A percentile compares a stretch with the other conserved stretches of the same genome.
Evolutionary conservation across 1,284 basidiomycete genomes (phyloP).

Genomic region (Sporisorium reilianum): DNA sequence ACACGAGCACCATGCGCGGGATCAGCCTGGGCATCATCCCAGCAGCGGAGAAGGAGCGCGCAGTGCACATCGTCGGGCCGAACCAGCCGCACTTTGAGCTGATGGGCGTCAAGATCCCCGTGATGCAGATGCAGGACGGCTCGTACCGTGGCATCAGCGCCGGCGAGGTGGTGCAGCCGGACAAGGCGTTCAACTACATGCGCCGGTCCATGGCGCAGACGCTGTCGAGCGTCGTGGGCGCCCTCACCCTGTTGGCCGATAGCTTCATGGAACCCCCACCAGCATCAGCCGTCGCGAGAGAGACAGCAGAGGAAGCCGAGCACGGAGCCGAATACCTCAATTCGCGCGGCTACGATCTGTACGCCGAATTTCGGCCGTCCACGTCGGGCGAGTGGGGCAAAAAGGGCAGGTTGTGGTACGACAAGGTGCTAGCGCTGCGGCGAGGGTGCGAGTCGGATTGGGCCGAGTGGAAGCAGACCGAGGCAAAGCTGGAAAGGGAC

Average conservation of each 20-base stretch:
- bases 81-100: constrained; percentile 92
- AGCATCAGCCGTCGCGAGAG: neutral
- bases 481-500: constrained; percentile 23
- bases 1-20: constrained; percentile 74
- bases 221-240: constrained; percentile 62
- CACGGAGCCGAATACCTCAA: constrained; percentile 54
- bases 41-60: constrained; percentile 28
- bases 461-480: constrained; percentile 33
- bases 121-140: constrained; percentile 78
- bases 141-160: constrained; percentile 85
- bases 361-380: constrained; percentile 63
- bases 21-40: constrained; percentile 42
- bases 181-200: constrained; percentile 70
- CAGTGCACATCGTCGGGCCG: constrained; percentile 75
- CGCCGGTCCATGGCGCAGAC: constrained; percentile 61
- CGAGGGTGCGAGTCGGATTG: constrained; percentile 36
- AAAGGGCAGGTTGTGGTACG: constrained; percentile 56
- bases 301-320: neutral
- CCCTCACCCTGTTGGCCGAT: constrained; percentile 61
- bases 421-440: constrained; percentile 55
- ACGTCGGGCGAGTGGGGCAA: constrained; percentile 68
- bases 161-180: constrained; percentile 79
- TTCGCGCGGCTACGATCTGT: constrained; percentile 56
- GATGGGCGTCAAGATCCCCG: constrained; percentile 88
- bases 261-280: constrained; percentile 50